Evolutionary conservation across 805 yeast genomes (phyloP), one percentile per base, ranked within the genome.

Genomic region (Starmerella vaccinii): DNA sequence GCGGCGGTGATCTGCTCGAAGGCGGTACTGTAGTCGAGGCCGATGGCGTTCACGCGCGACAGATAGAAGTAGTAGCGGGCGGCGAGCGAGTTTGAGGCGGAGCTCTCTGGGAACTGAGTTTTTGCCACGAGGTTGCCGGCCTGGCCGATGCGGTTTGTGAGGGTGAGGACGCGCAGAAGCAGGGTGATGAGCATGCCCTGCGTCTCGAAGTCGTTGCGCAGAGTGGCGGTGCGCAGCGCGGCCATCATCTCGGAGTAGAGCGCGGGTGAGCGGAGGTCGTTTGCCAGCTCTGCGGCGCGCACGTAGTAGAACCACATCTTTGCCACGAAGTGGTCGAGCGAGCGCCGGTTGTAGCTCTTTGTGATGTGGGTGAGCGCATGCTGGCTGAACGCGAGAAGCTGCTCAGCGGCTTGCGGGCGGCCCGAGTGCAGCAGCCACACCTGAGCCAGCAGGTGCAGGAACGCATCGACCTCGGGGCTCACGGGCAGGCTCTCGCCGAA

Each of bases 1-100:
- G 98, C 96, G n/a, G 92, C 87, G 50, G 87, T 84, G 50, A 85
- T 84, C 63, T 80, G 87, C 62, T 89, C 95, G 62, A 83, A 81
- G 1, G 97, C 96, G 18, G 84, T 73, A 1, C 95, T 80, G 67
- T 92, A 92, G 68, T 92, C 89, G 59, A 92, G 77, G 71, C 90
- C 97, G 58, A 92, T 82, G 4, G 97, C 87, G 61, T 80, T 80
- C 62, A 92, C 85, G 57, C 84, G 81, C n/a, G 96, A 90, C 64
- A 88, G 71, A 63, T 92, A 92, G 69, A 83, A 92, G 68, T 80
- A 83, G 65, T 88, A 89, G 68, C 99, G 78, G 8, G 97, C 95
- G 44, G 82, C 87, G 61, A 90, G 77, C 3, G 97, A 84, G 58
- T 86, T 87, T 19, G 87, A 81, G 5, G 92, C 90, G 8, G 44